Conservation (phyloP, 257 asterid species). For the Anisodus acutangulus region DNA sequence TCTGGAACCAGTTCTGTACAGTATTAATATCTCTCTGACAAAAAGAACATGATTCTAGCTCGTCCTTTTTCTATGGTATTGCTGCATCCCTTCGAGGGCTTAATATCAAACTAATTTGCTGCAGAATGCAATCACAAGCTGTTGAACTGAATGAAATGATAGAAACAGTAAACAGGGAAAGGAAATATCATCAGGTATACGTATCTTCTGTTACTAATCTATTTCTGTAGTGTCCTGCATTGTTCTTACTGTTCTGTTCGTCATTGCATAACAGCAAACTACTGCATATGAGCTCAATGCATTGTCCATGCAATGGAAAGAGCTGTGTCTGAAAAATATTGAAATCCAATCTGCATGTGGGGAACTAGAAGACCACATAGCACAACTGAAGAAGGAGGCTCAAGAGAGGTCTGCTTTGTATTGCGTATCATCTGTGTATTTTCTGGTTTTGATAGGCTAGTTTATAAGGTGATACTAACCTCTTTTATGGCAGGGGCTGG, state of each 20-base stretch:
- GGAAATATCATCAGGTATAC: slow-evolving; percentile 96
- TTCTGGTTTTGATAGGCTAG: background rate
- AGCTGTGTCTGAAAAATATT: slow-evolving; percentile 82
- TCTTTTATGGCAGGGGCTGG: slow-evolving; percentile 62
- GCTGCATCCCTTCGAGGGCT: slow-evolving; percentile 26
- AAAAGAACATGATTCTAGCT: background rate
- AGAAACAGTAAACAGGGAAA: slow-evolving; percentile 90
- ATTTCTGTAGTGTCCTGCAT: background rate
- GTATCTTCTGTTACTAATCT: background rate
- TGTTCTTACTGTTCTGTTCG: background rate
- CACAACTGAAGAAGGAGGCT: slow-evolving; percentile 68
- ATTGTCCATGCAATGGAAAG: slow-evolving; percentile 89
- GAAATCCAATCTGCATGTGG: slow-evolving; percentile 89
- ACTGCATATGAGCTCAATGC: slow-evolving; percentile 94
- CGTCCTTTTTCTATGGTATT: background rate
- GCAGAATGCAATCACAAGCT: slow-evolving; percentile 78
- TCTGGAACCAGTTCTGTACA: slow-evolving; percentile 7
- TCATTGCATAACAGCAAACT: slow-evolving; percentile 70
- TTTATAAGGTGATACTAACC: slow-evolving; percentile 26
- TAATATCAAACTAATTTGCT: slow-evolving; percentile 31
- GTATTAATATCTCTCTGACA: background rate
- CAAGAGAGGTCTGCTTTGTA: slow-evolving; percentile 51
- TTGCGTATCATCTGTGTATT: slow-evolving; percentile 5
- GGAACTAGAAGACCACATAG: slow-evolving; percentile 59
- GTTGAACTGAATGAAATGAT: slow-evolving; percentile 68